Conservation (phyloP, 352 stramenopile species). For the Globisporangium middletonii region DNA sequence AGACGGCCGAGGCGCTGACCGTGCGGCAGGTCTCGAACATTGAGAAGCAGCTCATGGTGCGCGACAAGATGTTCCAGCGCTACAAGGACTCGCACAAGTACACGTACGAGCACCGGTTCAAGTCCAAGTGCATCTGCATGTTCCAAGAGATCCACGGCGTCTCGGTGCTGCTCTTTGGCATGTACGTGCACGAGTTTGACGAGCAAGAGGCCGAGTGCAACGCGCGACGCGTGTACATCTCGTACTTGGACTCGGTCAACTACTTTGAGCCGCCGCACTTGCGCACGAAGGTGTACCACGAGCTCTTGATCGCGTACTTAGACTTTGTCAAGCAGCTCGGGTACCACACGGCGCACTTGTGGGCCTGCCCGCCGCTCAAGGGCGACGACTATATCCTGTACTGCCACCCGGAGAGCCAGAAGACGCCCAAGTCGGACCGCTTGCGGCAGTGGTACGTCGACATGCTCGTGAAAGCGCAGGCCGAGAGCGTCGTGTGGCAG, state of each 20-base stretch:
- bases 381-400: conserved; percentile 99
- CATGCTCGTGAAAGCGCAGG: conserved; percentile 84
- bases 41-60: conserved; percentile 93
- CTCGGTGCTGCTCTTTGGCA: conserved; percentile 98
- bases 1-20: conserved; percentile 89
- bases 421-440: conserved; percentile 98
- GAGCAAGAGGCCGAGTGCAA: conserved; percentile 96
- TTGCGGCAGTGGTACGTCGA: conserved; percentile 95
- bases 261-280: conserved; percentile 96
- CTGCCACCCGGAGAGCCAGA: conserved; percentile 98
- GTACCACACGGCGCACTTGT: conserved; percentile 98
- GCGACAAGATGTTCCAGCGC: conserved; percentile 93
- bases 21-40: conserved; percentile 96
- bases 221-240: conserved; percentile 95
- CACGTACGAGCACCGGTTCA: conserved; percentile 86
- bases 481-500: conserved; percentile 89
- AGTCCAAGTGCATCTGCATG: conserved; percentile 98
- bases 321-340: conserved; percentile 96
- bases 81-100: conserved; percentile 92
- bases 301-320: conserved; percentile 98
- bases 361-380: conserved; percentile 98
- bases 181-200: conserved; percentile 99
- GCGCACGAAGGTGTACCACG: conserved; percentile 98
- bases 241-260: conserved; percentile 99
- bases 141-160: conserved; percentile 99